Base-by-base conservation (phyloP, 768 basidiomycete genomes). In the Pleurotus giganteus region DNA sequence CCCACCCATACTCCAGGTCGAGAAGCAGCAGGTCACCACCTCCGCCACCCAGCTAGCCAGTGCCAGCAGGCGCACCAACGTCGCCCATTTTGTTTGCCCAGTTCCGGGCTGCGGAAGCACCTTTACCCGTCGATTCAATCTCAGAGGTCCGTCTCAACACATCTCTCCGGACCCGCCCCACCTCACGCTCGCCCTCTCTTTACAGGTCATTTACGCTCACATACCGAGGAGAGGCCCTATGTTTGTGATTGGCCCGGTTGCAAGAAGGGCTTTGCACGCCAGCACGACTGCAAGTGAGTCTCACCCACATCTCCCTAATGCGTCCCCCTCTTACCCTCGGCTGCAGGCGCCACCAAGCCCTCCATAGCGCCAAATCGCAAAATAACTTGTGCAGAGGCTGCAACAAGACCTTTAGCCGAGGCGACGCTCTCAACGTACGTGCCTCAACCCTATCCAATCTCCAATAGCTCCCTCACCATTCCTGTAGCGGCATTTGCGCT, bases 51-150 rank as follows among this genome's bases (percentile, higher is more conserved):
- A 95, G 69, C 80, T 89, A 2, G 94, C 94, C 11, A 94, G 91
- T 66, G 90, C 90, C 49, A 94, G 89, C 67, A 79, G 94, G 52
- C 77, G 94, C 47, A 80, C 92, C 63, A 95, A 94, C 65, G 91
- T 94, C 67, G 94, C 94, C 0, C 85, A 91, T 63, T 97, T 96
- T 70, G 80, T 86, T 57, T 98, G 94, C 71, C 94, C 95, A 4
- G 92, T 98, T 13, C 91, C 92, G 8, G 94, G 93, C 11, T 98
- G 94, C 74, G 93, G 92, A 42, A 94, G 91, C 69, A 96, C 94
- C n/a, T 98, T 98, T 71, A 98, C 94, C 63, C 84, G 91, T 66
- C 81, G 91, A 54, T 94, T 94, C 75, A 94, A 94, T 71, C 70
- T 94, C 53, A 75, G 88, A 81, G 91, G 91, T 91, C 46, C 49